Percentiles rank a stretch among this genome's conserved stretches.
Conservation (phyloP, 345 rosid genomes). For the Physaria fendleri region DNA sequence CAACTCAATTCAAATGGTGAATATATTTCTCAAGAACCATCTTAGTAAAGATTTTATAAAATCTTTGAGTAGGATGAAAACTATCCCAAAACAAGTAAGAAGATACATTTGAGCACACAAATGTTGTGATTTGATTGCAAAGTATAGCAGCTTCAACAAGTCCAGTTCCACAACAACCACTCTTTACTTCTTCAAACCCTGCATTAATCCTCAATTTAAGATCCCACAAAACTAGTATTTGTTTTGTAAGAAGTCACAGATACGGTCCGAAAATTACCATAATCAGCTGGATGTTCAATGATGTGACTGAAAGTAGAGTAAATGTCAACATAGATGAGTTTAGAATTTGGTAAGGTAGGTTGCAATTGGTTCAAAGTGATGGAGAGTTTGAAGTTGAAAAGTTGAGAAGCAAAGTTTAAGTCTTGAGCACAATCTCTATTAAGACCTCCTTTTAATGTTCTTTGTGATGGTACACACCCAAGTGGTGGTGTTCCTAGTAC, state of each 20-base stretch:
- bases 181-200: constrained; percentile 26
- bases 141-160: constrained; percentile 19
- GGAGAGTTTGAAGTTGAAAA: constrained; percentile 50
- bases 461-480: constrained; percentile 63
- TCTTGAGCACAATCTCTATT: constrained; percentile 32
- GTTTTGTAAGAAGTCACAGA: background rate
- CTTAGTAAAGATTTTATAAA: constrained; percentile 18
- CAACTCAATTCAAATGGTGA: background rate
- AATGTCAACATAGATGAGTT: constrained; percentile 37
- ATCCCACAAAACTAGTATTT: background rate
- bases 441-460: constrained; percentile 48
- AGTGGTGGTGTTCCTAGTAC: constrained; percentile 46
- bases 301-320: constrained; percentile 37
- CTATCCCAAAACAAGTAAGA: constrained; percentile 30
- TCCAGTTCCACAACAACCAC: constrained; percentile 31
- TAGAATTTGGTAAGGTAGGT: constrained; percentile 27
- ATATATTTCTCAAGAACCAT: constrained; percentile 2
- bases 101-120: constrained; percentile 19
- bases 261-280: constrained; percentile 35
- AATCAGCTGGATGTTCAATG: constrained; percentile 36
- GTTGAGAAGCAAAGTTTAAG: constrained; percentile 40
- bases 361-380: constrained; percentile 27
- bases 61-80: constrained; percentile 37
- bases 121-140: constrained; percentile 1
- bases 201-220: background rate